Base-by-base conservation (phyloP, 2,329 filamentous ascomycete genomes). In the Aspergillus fructus region DNA sequence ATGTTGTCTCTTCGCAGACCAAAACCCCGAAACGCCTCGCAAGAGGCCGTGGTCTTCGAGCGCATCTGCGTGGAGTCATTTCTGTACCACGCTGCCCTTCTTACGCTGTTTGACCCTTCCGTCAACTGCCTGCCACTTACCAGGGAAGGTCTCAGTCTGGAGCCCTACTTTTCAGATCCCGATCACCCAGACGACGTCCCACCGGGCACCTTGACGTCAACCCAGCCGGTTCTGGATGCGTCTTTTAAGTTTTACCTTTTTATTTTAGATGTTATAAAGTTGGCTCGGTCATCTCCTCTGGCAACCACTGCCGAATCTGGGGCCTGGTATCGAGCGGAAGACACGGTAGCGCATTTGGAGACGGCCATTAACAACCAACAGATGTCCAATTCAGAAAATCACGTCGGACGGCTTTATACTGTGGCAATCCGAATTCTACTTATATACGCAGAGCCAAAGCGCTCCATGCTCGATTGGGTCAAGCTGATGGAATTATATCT, bases 31-130 rank as follows among this genome's bases (percentile, higher is more conserved):
- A 55, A 48, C 13, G 51, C 46, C 9, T 49, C 60, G 3, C 56
- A 59, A 30, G 41, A 58, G 6, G 42, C 49, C 1, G 53, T 59
- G 6, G 54, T 59, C 2, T 63, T 64, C 41, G 61, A 64, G 17
- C 53, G 62, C 3, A 59, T 64, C 11, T 64, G 62, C 46, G 47
- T 58, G 8, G 62, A 64, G 23, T 63, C 57, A 17, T 64, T 64
- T 37, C 27, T 64, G 5, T 64, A 64, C 33, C 61, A 64, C n/a
- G 56, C 57, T 2, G 56, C 59, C 8, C 23, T 63, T 4, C 59
- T 63, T 55, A 60, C 61, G 55, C 41, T 63, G 4, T 63, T 62
- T 43, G 62, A 63, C 19, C 57, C 61, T 9, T 58, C 53, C 12
- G 43, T 63, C 4, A 61, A 64, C 49, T 48, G n/a, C 12, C 45